These are phyloP conservation scores for Cladophialophora immunda DNA, from an alignment of 2,329 filamentous ascomycete species.

Conservation along the genomic window DNA sequence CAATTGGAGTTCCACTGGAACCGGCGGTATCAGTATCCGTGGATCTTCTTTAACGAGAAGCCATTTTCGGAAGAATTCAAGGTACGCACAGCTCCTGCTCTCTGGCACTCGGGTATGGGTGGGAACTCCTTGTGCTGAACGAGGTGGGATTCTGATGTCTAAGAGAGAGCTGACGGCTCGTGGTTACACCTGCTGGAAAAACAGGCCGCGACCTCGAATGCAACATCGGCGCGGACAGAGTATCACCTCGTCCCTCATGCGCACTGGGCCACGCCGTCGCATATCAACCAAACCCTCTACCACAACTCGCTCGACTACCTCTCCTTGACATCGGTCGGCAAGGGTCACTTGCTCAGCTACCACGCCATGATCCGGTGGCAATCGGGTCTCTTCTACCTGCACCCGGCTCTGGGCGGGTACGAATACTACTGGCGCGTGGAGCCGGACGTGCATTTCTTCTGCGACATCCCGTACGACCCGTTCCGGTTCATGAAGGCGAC, in stretches of 20 bases:
- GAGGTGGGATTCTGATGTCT: background rate
- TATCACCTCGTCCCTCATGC: constrained; percentile 45
- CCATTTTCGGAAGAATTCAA: constrained; percentile 48
- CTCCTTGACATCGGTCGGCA: constrained; percentile 47
- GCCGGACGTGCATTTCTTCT: constrained; percentile 66
- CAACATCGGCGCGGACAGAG: constrained; percentile 43
- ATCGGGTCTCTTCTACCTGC: constrained; percentile 51
- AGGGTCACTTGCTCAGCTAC: constrained; percentile 48
- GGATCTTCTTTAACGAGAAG: constrained; percentile 50
- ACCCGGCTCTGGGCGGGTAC: constrained; percentile 55
- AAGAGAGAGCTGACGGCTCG: background rate
- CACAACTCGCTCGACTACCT: constrained; percentile 48
- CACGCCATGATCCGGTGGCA: constrained; percentile 53
- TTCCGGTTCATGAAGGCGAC: constrained; percentile 48
- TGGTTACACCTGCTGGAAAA: background rate
- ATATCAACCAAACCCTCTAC: constrained; percentile 44
- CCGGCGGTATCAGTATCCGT: constrained; percentile 47
- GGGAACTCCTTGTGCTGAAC: background rate
- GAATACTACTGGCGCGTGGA: constrained; percentile 70
- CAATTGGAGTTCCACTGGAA: constrained; percentile 48
- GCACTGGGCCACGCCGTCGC: constrained; percentile 45
- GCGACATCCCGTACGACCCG: constrained; percentile 54
- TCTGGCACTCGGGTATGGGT: background rate
- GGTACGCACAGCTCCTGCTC: constrained; percentile 27
- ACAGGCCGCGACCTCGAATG: constrained; percentile 44